Base-by-base conservation (phyloP, 2,329 filamentous ascomycete genomes). In the Mollisiaceae sp. region DNA sequence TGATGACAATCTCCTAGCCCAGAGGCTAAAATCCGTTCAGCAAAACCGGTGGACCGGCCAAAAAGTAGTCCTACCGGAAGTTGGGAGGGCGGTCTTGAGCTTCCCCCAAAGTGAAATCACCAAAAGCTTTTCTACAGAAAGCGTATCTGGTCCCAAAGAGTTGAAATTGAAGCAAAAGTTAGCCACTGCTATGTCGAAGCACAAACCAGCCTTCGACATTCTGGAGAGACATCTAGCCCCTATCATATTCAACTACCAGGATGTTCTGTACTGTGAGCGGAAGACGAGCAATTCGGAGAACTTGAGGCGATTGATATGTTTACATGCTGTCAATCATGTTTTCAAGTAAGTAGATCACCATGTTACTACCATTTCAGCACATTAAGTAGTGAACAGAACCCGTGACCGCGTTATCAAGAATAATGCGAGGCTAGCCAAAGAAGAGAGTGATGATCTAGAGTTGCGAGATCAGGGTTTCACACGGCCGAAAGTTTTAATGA, bases 391-490 rank as follows among this genome's bases (percentile, higher is more conserved):
- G 59, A 20, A 6, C 55, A 89, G 86, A 77, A 97, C 94, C 1
- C 89, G 95, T 70, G 94, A 98, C 75, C 87, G 89, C 36, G 91
- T 98, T 0, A 86, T 98, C 67, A 98, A 97, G 78, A 96, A 98
- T 79, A 98, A 94, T 75, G 87, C 91, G 62, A 92, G 89, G 69
- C 79, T 97, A 12, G 83, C 90, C 11, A 89, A 89, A 71, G 87
- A 90, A 62, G 83, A 86, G 4, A 83, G 83, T 43, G 80, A 85
- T 18, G 89, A 91, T 43, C 80, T 91, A 4, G 93, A 97, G 70
- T 82, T 93, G 20, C 88, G 93, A 69, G 95, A 99, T 71, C 95
- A 99, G 78, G 95, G 95, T 0, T 99, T 97, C 78, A 97, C 94
- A 0, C 85, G 95, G 5, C 95, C 95, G 8, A 98, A 98, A 76